Evolutionary conservation across 2,329 filamentous ascomycete genomes (phyloP), one percentile per base, ranked within the genome.

Genomic region (Chaetoscypha palmicola): DNA sequence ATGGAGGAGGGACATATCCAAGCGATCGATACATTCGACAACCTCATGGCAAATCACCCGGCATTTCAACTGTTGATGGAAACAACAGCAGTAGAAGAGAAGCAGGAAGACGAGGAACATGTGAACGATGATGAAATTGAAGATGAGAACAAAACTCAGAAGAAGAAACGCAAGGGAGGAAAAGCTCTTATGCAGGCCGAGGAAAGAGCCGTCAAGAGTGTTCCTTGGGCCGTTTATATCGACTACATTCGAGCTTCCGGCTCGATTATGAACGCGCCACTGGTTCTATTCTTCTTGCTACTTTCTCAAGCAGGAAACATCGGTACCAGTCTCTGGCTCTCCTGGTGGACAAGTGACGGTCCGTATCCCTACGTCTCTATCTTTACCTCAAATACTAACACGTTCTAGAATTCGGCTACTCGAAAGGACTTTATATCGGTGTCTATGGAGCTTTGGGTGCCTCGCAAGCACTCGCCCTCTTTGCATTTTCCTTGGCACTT

Each of bases 321-420:
- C 51, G 74, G 79, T 53, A 95, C 89, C 10, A 90, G 84, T 58
- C 67, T 97, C 43, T 97, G 91, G 91, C 76, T 97, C 1, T 92
- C 89, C 0, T 97, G 81, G 68, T 97, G 91, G 91, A 94, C 87
- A 1, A 86, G 85, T 1, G 66, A 88, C 62, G 82, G 1, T 86
- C 71, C 10, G 86, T 86, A 28, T 28, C 24, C 24, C 12, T n/a
- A n/a, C n/a, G n/a, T 16, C 14, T 19, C 9, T 2, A 32, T 12
- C 5, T 22, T 10, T 32, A 17, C 9, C 17, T 9, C 12, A 31
- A 26, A 16, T 17, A 26, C 43, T 47, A 20, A 47, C 24, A 5
- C 21, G 11, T 4, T 11, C 16, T n/a, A 51, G 51, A 84, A 59
- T 95, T 83, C 53, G 68, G 72, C 5, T 76, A 83, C 46, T 71